Percentiles rank a stretch among this genome's conserved stretches.
Evolutionary conservation across 1,284 basidiomycete genomes (phyloP).

Genomic region (Amylostereum areolatum): DNA sequence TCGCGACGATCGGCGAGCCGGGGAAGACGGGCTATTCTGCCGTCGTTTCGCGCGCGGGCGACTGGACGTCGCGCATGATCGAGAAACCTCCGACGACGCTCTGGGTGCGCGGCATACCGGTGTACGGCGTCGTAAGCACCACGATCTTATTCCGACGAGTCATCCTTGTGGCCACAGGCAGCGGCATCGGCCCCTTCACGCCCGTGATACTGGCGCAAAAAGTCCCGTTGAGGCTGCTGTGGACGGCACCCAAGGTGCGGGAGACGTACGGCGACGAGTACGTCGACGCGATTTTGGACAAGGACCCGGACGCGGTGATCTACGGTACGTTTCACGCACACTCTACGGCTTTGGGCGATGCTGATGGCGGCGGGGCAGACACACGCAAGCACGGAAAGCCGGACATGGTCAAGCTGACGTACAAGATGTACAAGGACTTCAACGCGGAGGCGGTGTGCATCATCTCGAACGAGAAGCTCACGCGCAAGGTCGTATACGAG

Average conservation of each 20-base stretch:
- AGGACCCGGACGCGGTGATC: conserved; percentile 48
- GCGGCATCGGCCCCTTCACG: conserved; percentile 55
- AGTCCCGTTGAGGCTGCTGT: conserved; percentile 48
- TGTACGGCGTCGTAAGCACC: conserved; percentile 54
- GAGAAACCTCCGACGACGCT: conserved; percentile 44
- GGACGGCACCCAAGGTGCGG: conserved; percentile 55
- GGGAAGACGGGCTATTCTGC: conserved; percentile 50
- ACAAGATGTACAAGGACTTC: conserved; percentile 51
- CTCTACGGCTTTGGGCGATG: not conserved
- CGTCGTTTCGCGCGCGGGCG: conserved; percentile 53
- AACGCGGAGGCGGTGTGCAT: conserved; percentile 56
- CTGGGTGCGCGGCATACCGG: conserved; percentile 54
- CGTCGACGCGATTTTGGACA: conserved; percentile 47
- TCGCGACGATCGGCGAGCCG: conserved; percentile 49
- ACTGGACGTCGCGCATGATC: conserved; percentile 53
- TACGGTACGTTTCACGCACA: conserved; percentile 34
- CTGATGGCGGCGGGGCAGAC: conserved; percentile 25
- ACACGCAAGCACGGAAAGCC: conserved; percentile 55
- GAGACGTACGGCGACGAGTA: conserved; percentile 55
- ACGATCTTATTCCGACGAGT: conserved; percentile 51
- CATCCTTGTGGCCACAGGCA: conserved; percentile 58
- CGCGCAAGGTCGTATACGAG: conserved; percentile 55
- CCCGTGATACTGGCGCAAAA: conserved; percentile 46
- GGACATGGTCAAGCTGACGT: conserved; percentile 56
- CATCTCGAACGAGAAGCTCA: conserved; percentile 57